Percentiles rank a stretch among this genome's conserved stretches.
phyloP scores from a whole-genome alignment of 805 yeast species.

The Sugiyamaella chiloensis region DNA sequence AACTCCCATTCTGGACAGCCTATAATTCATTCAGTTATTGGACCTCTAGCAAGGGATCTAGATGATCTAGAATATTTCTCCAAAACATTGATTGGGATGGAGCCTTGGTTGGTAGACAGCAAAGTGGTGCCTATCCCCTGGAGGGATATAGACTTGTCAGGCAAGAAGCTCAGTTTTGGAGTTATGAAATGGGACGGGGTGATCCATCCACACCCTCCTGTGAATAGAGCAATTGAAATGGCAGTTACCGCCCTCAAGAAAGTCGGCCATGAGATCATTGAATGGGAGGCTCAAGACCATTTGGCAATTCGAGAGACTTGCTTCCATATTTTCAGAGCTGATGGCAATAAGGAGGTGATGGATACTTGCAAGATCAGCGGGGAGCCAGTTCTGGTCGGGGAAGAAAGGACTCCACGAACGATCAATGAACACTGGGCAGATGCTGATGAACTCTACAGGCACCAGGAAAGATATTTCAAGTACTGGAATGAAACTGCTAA shows the following conservation, averaged over 20 bases:
- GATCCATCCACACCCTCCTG: conserved; percentile 51
- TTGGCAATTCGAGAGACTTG: not conserved
- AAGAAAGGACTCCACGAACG: not conserved
- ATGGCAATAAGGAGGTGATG: conserved; percentile 11
- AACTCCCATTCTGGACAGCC: conserved; percentile 38
- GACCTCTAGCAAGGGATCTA: conserved; percentile 44
- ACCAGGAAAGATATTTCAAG: conserved; percentile 37
- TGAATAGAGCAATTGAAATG: conserved; percentile 43
- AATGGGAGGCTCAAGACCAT: conserved; percentile 23
- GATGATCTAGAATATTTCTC: conserved; percentile 40
- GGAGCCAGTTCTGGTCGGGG: conserved; percentile 15
- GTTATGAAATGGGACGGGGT: conserved; percentile 39
- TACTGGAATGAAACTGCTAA: conserved; percentile 37
- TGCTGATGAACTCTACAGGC: conserved; percentile 19
- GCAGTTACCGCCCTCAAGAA: conserved; percentile 26
- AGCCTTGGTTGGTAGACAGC: conserved; percentile 51
- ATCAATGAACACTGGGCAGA: conserved; percentile 15
- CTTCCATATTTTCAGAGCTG: conserved; percentile 10
- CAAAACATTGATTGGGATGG: conserved; percentile 37
- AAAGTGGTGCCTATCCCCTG: conserved; percentile 50
- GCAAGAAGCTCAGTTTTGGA: conserved; percentile 24
- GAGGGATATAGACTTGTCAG: conserved; percentile 30
- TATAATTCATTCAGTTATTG: conserved; percentile 44
- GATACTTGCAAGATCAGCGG: conserved; percentile 13
- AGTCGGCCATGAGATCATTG: conserved; percentile 24